Evolutionary conservation across 345 rosid species (phyloP).

Genomic region (Zanthoxylum bungeanum): DNA sequence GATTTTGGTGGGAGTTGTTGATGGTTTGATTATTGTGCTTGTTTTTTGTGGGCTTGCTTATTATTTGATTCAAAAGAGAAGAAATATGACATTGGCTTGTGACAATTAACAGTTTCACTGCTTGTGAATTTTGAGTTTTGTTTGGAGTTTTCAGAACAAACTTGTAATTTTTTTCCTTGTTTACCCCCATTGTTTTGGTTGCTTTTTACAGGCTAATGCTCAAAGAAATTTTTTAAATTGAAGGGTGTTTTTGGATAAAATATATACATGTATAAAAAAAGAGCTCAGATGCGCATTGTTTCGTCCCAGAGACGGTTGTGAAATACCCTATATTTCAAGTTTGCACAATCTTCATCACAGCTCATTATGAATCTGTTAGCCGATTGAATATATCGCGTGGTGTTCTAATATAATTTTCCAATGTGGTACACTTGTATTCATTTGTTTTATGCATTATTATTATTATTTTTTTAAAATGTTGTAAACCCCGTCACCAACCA

Average conservation of each 20-base stretch:
- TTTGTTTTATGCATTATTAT: too few relatives aligned
- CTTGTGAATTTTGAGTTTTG: background rate
- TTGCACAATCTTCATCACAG: background rate
- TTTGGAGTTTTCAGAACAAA: background rate
- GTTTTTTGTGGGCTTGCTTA: constrained; percentile 57
- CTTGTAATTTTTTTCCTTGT: background rate
- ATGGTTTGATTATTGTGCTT: constrained; percentile 51
- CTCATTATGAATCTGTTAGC: fast-evolving
- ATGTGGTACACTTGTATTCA: background rate
- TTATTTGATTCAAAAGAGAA: constrained; percentile 51
- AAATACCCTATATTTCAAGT: background rate
- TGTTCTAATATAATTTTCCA: background rate
- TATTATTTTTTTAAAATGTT: too few relatives aligned
- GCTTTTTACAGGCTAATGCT: constrained; percentile 5
- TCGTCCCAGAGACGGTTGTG: background rate
- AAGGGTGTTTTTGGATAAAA: too few relatives aligned
- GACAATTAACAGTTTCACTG: constrained; percentile 26
- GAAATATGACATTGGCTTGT: constrained; percentile 27
- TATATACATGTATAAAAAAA: background rate
- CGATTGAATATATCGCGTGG: background rate
- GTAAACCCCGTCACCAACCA: too few relatives aligned
- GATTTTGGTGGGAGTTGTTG: constrained; percentile 63
- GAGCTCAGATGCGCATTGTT: background rate
- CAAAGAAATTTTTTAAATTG: background rate
- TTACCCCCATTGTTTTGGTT: constrained; percentile 12